Evolutionary conservation across 176 grass and related monocot species (phyloP), one percentile per base, ranked within the genome.

Genomic region (Cenchrus americanus): DNA sequence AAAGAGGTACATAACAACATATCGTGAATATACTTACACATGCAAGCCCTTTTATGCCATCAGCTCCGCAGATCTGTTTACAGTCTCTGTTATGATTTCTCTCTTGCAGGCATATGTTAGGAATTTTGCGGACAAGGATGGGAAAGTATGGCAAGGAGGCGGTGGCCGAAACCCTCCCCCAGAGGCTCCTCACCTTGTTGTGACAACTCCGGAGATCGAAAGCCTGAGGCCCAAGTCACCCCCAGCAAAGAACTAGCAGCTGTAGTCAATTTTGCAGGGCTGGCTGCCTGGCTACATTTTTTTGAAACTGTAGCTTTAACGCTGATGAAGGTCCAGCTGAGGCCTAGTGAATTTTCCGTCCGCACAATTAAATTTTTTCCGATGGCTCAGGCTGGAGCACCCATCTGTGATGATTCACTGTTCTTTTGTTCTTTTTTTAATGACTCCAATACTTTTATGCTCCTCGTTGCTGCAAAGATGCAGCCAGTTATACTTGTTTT

Each of bases 161-260:
- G 91, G 91, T 9, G 96, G 96, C 0, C 87, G 96, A 26, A 98
- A 98, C 80, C 96, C 96, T 76, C 93, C 96, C n/a, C 89, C 93
- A 49, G 96, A 95, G 54, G 93, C 96, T 49, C 85, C 93, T 3
- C 96, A 98, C 61, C 92, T 98, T 10, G 91, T 95, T 7, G 48
- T 92, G 87, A 98, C 96, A 21, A 98, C 96, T 18, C 87, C 91
- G 0, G 96, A 98, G 80, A 98, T 98, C 14, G 96, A 98, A 75
- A 83, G 80, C 62, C 81, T 95, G 24, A 82, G 93, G 77, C 96
- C 93, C 0, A 98, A 98, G 87, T 98, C 93, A 10, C 96, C 96
- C 3, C 93, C 91, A 1, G 82, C 68, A 5, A 98, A 98, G 85
- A 93, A 88, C 82, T 94, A 87, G 52, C 71, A 76, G 54, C 81